These are phyloP conservation scores for Aaosphaeria pasadenensis DNA, from an alignment of 2,329 filamentous ascomycete genomes.

Conservation along the genomic window DNA sequence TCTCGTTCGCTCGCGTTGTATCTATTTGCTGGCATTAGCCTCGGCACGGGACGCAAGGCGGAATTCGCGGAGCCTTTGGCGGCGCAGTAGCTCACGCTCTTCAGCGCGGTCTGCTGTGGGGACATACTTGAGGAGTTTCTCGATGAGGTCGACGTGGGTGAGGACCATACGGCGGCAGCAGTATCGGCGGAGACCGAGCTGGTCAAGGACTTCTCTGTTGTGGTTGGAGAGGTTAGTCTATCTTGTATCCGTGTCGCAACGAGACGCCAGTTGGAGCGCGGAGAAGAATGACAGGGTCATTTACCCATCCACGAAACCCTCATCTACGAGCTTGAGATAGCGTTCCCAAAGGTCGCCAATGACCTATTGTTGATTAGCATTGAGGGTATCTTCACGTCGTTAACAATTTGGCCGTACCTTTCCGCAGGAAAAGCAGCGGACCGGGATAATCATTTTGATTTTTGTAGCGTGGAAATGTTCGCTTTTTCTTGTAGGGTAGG, in stretches of 20 bases:
- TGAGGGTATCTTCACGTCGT: no score
- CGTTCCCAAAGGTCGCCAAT: constrained; percentile 96
- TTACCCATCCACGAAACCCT: constrained; percentile 32
- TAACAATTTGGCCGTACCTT: constrained; percentile 61
- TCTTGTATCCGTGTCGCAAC: background rate
- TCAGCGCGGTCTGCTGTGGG: constrained; percentile 9
- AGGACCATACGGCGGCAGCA: constrained; percentile 99
- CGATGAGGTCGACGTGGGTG: constrained; percentile 98
- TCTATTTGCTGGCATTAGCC: constrained; percentile 12
- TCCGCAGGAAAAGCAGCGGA: constrained; percentile 98
- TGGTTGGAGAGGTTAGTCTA: background rate
- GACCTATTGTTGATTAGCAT: constrained; percentile 58
- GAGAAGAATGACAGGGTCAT: background rate
- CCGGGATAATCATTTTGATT: constrained; percentile 89
- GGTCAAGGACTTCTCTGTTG: constrained; percentile 87
- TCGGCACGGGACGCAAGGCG: background rate
- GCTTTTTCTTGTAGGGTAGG: background rate
- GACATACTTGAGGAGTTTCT: constrained; percentile 75
- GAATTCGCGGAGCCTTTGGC: background rate
- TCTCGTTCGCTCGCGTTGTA: constrained; percentile 37
- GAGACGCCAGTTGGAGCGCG: no score
- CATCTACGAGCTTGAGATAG: constrained; percentile 84
- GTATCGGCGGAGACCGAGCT: constrained; percentile 89
- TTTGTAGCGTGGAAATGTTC: constrained; percentile 1
- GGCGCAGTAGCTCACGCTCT: background rate